A percentile compares a stretch with the other conserved stretches of the same genome.
phyloP scores from a whole-genome alignment of 805 yeast genomes.

The Scheffersomyces spartinae region DNA sequence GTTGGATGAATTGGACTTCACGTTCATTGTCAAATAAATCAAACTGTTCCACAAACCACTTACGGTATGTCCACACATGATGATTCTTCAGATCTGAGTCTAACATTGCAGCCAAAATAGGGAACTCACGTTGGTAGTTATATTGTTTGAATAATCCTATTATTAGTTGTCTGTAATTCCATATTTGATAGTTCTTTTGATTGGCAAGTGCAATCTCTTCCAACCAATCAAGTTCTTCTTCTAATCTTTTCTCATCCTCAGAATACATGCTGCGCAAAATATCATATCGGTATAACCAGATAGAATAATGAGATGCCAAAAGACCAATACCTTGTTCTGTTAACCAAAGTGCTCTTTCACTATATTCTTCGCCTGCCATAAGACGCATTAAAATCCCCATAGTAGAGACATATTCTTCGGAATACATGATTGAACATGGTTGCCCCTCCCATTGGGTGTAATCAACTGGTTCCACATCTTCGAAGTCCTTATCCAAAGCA shows the following conservation, averaged over 20 bases:
- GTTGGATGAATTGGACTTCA: conserved; percentile 43
- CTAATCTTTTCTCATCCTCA: conserved; percentile 17
- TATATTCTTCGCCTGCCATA: conserved; percentile 45
- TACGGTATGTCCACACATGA: conserved; percentile 91
- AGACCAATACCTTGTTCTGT: conserved; percentile 51
- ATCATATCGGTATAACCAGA: conserved; percentile 64
- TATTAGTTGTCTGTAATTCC: conserved; percentile 80
- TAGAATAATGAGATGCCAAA: conserved; percentile 86
- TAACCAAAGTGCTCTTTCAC: conserved; percentile 59
- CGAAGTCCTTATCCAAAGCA: no score
- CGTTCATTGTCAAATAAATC: conserved; percentile 27
- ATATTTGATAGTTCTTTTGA: conserved; percentile 92
- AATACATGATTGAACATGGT: conserved; percentile 58
- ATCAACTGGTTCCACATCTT: conserved; percentile 18
- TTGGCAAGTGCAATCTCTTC: conserved; percentile 62
- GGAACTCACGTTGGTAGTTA: conserved; percentile 45
- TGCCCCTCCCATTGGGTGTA: conserved; percentile 25
- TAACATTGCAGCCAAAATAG: conserved; percentile 56
- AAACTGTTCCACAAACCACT: conserved; percentile 65
- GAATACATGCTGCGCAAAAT: conserved; percentile 31
- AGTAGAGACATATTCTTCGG: conserved; percentile 52
- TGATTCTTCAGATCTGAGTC: conserved; percentile 80
- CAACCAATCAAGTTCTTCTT: conserved; percentile 66
- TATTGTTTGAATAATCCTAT: conserved; percentile 19
- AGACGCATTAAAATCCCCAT: conserved; percentile 55